phyloP scores from a whole-genome alignment of 2,329 filamentous ascomycete genomes.

The Chaetomium olivaceum region DNA sequence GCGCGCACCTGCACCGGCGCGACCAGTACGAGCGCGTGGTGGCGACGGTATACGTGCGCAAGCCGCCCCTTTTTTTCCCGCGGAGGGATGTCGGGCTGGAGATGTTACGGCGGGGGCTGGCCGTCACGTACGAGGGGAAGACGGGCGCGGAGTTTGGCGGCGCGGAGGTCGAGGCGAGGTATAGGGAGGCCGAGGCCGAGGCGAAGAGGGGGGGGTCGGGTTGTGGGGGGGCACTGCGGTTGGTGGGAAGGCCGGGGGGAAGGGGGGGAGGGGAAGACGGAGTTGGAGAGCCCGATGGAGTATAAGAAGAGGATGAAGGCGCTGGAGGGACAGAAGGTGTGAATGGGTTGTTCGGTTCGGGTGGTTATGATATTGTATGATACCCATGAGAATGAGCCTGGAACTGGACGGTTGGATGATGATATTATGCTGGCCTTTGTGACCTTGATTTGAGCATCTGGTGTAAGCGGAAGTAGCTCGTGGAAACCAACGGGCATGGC shows the following conservation, averaged over 20 bases:
- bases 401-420: background rate
- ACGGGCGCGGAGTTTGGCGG: constrained; percentile 85
- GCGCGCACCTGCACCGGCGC: constrained; percentile 76
- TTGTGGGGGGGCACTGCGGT: constrained; percentile 65
- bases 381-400: constrained; percentile 23
- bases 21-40: constrained; percentile 95
- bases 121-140: constrained; percentile 93
- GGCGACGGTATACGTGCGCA: constrained; percentile 76
- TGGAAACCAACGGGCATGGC: background rate
- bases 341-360: constrained; percentile 1
- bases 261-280: constrained; percentile 40
- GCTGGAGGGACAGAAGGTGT: constrained; percentile 33
- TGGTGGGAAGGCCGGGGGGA: constrained; percentile 48
- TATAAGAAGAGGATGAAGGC: constrained; percentile 67
- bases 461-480: background rate
- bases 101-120: constrained; percentile 82
- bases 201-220: constrained; percentile 65
- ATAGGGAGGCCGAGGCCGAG: constrained; percentile 64
- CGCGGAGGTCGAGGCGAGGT: constrained; percentile 57
- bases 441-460: background rate
- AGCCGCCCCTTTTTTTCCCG: constrained; percentile 54
- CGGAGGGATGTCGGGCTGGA: constrained; percentile 82
- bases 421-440: background rate
- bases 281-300: constrained; percentile 76
- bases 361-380: constrained; percentile 20